phyloP scores from a whole-genome alignment of 495 filamentous ascomycete genomes.

The Daldinia childiae region DNA sequence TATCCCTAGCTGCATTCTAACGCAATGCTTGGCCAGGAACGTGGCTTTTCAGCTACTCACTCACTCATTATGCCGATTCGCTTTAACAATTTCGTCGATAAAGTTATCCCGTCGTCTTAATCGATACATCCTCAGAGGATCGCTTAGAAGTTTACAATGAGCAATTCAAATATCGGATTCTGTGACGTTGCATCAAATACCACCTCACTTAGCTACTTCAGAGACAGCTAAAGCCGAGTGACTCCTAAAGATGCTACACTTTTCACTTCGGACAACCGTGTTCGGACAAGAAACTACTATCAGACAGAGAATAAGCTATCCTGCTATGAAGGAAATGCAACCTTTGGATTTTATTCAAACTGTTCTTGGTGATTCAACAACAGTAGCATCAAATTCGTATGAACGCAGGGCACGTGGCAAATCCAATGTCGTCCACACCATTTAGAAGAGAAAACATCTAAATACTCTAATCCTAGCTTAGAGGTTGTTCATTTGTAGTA shows the following conservation, averaged over 20 bases:
- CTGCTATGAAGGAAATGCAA: not conserved
- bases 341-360: not conserved
- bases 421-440: conserved; percentile 1
- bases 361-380: not conserved
- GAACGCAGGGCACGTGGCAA: not conserved
- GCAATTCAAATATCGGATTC: not conserved
- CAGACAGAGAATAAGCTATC: not conserved
- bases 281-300: not conserved
- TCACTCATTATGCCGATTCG: not conserved
- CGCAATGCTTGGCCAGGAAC: conserved; percentile 8
- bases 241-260: not conserved
- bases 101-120: not conserved
- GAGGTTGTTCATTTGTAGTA: conserved; percentile 14
- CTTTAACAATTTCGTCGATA: not conserved
- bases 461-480: conserved; percentile 8
- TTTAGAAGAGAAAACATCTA: conserved; percentile 6
- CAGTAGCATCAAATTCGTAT: not conserved
- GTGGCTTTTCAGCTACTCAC: not conserved
- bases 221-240: not conserved
- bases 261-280: not conserved
- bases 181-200: not conserved
- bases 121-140: not conserved
- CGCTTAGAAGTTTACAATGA: not conserved
- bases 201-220: not conserved
- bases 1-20: conserved; percentile 11